Conservation (phyloP, 106 monocot genomes). For the Alisma plantagoaquatica region DNA sequence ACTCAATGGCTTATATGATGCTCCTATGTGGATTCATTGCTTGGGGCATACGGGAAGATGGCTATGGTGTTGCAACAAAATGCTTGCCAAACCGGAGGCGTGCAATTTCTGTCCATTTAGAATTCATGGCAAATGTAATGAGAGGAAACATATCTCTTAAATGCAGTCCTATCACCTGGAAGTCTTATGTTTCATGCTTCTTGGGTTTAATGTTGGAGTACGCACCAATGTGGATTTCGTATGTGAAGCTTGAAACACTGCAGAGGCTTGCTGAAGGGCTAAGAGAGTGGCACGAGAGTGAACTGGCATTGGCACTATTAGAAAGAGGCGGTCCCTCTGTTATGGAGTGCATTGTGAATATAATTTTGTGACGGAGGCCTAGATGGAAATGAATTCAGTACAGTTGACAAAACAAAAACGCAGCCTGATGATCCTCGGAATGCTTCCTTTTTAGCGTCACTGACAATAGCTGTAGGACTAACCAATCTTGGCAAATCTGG, state of each 20-base stretch:
- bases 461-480: too few species aligned
- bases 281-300: conserved; percentile 61
- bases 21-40: conserved; percentile 43
- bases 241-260: conserved; percentile 45
- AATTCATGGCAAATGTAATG: conserved; percentile 47
- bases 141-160: conserved; percentile 55
- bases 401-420: too few species aligned
- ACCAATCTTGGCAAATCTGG: too few species aligned
- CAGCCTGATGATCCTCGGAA: too few species aligned
- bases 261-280: conserved; percentile 46
- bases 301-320: conserved; percentile 60
- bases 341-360: conserved; percentile 17
- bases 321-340: conserved; percentile 57
- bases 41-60: conserved; percentile 48
- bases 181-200: conserved; percentile 61
- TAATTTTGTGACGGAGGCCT: too few species aligned
- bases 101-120: conserved; percentile 42
- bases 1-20: conserved; percentile 65
- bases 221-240: conserved; percentile 56
- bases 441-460: too few species aligned
- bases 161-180: conserved; percentile 61
- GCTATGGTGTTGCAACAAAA: conserved; percentile 7
- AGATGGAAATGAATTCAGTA: too few species aligned
- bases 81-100: conserved; percentile 21
- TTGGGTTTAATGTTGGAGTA: conserved; percentile 50